Evolutionary conservation across 495 filamentous ascomycete species (phyloP).

Genomic region (Tuber melanosporum): DNA sequence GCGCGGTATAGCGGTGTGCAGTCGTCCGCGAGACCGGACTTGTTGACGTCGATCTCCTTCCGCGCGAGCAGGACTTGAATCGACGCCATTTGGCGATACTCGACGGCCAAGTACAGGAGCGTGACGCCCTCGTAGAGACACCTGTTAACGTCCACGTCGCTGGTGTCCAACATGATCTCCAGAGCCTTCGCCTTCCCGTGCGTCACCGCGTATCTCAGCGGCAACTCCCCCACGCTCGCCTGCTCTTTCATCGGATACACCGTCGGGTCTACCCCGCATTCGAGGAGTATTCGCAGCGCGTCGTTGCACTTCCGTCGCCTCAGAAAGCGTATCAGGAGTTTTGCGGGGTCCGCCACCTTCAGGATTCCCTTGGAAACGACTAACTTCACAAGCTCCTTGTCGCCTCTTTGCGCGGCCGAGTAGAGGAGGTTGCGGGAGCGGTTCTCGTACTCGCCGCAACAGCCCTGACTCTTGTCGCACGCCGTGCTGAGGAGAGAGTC

Average conservation of each 20-base stretch:
- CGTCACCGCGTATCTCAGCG: neutral
- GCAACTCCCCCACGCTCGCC: neutral
- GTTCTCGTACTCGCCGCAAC: neutral
- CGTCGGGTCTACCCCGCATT: neutral
- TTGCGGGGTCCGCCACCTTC: neutral
- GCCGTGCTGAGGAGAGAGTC: neutral
- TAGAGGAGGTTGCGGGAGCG: neutral
- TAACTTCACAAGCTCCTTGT: neutral
- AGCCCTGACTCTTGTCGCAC: neutral
- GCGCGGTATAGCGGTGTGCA: neutral
- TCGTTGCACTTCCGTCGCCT: neutral
- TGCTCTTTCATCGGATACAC: neutral
- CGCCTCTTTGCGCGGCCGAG: neutral
- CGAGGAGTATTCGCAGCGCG: neutral
- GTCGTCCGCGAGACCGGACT: neutral
- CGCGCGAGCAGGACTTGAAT: neutral
- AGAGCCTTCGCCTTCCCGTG: neutral
- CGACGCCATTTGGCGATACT: neutral
- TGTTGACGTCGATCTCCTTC: neutral
- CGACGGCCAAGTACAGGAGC: neutral
- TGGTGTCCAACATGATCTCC: neutral
- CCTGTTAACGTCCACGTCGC: neutral
- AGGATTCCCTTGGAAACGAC: neutral
- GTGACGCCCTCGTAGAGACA: neutral
- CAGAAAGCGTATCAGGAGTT: neutral